Evolutionary conservation across 192 early-diverging fungal genomes (phyloP), one percentile per base, ranked within the genome.

Genomic region (Powellomyces hirtus): DNA sequence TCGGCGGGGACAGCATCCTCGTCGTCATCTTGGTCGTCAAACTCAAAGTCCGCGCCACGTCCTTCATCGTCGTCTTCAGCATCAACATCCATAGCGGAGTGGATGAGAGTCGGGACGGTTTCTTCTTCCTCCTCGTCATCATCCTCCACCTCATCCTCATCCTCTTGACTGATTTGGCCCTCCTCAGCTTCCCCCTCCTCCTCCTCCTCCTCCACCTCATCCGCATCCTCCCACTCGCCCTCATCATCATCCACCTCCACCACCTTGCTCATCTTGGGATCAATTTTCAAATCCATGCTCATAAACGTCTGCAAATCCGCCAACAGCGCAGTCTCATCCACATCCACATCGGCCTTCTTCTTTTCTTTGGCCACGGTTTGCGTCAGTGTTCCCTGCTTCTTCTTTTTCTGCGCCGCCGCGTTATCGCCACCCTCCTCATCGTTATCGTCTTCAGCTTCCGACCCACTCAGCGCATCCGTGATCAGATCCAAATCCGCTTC

Each of bases 401-500:
- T 36, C 33, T 66, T 59, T 42, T 70, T 56, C 20, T 55, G 37
- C 31, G 72, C 73, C 27, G 36, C 62, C 0, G 53, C 16, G 51
- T 75, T 18, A 70, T 72, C 1, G 40, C 66, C 14, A n/a, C 13
- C 11, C n/a, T n/a, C n/a, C n/a, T n/a, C n/a, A 27, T n/a, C 61
- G 18, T 11, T 30, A 2, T 60, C 38, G n/a, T 67, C 59, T 10
- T 68, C 74, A 33, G 62, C 78, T 16, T 83, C 84, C 27, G 79
- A 77, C 1, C 71, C 82, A 56, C 72, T 75, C 29, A 79, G 62
- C 8, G 83, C 80, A 26, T 85, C 86, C 14, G 72, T 66, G 8
- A 90, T 72, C 68, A 88, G 72, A 42, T 81, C 79, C 58, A 87
- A 62, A 52, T 90, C 88, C 16, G 71, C 74, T 64, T 73, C 70